Evolutionary conservation across 2,329 filamentous ascomycete species (phyloP), one percentile per base, ranked within the genome.

Genomic region (Furcasterigmium furcatum): DNA sequence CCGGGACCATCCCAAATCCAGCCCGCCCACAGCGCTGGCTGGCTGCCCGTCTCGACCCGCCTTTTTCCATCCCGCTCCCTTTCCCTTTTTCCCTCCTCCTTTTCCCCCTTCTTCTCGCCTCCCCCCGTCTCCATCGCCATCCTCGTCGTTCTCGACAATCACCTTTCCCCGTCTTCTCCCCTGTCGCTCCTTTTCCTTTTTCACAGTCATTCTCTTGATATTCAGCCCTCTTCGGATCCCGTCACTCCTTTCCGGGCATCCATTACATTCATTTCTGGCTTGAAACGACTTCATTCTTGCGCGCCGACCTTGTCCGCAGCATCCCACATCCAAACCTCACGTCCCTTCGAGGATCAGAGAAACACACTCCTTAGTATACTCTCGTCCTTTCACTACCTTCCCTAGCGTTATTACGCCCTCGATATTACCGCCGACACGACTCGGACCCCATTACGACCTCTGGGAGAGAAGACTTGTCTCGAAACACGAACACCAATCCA

Each of bases 141-240:
- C 55, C 55, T 65, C 59, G 62, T 65, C 58, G 58, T 61, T 55
- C 49, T 53, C 53, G 51, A 39, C 44, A 60, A 62, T 60, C 64
- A 62, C 61, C 63, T 65, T 58, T 61, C 59, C 58, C 52, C 59
- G 60, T 59, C 53, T 60, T 61, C 59, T 54, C 56, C 58, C 58
- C 52, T 60, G 63, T 67, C 56, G 58, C 63, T 61, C 60, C 61
- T 64, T 68, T 65, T 62, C 57, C 54, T 57, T 63, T 62, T 58
- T 61, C 61, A 67, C 63, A 74, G 72, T 77, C 74, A 66, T 67
- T 77, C 72, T 64, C 73, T 77, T 74, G 64, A 62, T 58, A 56
- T 65, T 65, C 58, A 56, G 64, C 65, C 63, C 59, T 51, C 50
- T 58, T 61, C 58, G 66, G 66, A 63, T 60, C 68, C 72, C 72